phyloP scores from a whole-genome alignment of 192 early-diverging fungal genomes.

The Backusella liffmaniae region DNA sequence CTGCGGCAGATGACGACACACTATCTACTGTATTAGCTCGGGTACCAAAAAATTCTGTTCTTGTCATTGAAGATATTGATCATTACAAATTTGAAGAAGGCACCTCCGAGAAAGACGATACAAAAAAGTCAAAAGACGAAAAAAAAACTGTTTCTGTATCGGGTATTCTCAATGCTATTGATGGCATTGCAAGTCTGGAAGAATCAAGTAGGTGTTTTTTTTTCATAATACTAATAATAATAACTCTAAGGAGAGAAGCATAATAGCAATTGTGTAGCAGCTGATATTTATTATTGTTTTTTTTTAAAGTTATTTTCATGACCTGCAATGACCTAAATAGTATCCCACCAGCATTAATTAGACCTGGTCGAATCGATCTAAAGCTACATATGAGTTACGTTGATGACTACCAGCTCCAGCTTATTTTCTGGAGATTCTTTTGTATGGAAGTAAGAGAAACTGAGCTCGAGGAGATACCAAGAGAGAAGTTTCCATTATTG shows the following conservation, averaged over 20 bases:
- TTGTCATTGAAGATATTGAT: slow-evolving; percentile 56
- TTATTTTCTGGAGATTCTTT: slow-evolving; percentile 38
- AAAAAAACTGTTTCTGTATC: slow-evolving; percentile 40
- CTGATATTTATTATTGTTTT: background rate
- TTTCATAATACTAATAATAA: background rate
- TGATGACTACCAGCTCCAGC: slow-evolving; percentile 39
- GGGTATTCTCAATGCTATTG: slow-evolving; percentile 48
- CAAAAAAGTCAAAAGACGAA: slow-evolving; percentile 17
- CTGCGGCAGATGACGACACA: slow-evolving; percentile 40
- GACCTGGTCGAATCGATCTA: slow-evolving; percentile 52
- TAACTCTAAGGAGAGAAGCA: background rate
- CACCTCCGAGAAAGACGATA: background rate
- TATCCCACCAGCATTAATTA: slow-evolving; percentile 47
- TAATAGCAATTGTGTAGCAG: background rate
- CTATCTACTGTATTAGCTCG: slow-evolving; percentile 38
- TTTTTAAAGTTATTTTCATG: slow-evolving; percentile 45
- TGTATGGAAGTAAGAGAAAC: background rate
- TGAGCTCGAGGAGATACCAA: background rate
- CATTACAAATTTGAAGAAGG: slow-evolving; percentile 29
- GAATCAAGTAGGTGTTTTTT: slow-evolving; percentile 30
- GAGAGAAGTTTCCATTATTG: background rate
- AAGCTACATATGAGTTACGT: slow-evolving; percentile 50
- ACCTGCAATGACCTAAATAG: slow-evolving; percentile 48
- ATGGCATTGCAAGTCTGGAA: slow-evolving; percentile 52
- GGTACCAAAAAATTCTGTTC: slow-evolving; percentile 44